These are phyloP conservation scores for Moesziomyces sp. DNA, from an alignment of 1,284 basidiomycete genomes.

Conservation along the genomic window DNA sequence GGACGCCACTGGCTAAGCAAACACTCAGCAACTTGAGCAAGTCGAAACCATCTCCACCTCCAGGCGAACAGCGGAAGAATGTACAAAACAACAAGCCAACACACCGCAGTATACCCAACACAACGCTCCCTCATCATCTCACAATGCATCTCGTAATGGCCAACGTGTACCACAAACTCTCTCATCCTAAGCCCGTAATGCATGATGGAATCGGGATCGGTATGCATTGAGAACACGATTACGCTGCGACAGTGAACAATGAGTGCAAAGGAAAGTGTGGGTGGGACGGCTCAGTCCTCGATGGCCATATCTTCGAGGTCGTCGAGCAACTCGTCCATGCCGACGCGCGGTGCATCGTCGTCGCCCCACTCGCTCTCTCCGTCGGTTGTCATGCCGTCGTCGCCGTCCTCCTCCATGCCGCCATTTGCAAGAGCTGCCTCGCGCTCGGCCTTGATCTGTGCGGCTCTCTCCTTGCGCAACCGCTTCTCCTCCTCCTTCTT, in stretches of 20 bases:
- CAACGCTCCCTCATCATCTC: not conserved
- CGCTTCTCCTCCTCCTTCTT: constrained; percentile 58
- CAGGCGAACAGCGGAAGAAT: too few relatives aligned
- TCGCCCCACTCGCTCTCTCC: constrained; percentile 81
- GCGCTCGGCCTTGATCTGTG: constrained; percentile 58
- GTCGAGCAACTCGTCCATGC: constrained; percentile 88
- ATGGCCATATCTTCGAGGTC: constrained; percentile 77
- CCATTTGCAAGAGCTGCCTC: constrained; percentile 68
- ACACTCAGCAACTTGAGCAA: too few relatives aligned
- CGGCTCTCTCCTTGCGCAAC: constrained; percentile 65
- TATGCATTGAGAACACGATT: not conserved
- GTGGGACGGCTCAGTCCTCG: constrained; percentile 21
- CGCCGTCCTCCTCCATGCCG: constrained; percentile 70
- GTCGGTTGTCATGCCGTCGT: constrained; percentile 64
- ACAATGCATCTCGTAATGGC: not conserved
- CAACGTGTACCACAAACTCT: too few relatives aligned
- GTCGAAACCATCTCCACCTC: too few relatives aligned
- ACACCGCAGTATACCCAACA: not conserved
- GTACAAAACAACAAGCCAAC: too few relatives aligned
- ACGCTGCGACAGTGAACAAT: not conserved
- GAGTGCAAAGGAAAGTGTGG: not conserved
- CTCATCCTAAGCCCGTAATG: too few relatives aligned
- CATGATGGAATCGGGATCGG: not conserved
- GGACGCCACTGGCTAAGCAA: constrained; percentile 39
- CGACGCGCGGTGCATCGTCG: constrained; percentile 70